phyloP scores from a whole-genome alignment of 2,329 filamentous ascomycete genomes.

The Ceratocystis cacaofunesta region DNA sequence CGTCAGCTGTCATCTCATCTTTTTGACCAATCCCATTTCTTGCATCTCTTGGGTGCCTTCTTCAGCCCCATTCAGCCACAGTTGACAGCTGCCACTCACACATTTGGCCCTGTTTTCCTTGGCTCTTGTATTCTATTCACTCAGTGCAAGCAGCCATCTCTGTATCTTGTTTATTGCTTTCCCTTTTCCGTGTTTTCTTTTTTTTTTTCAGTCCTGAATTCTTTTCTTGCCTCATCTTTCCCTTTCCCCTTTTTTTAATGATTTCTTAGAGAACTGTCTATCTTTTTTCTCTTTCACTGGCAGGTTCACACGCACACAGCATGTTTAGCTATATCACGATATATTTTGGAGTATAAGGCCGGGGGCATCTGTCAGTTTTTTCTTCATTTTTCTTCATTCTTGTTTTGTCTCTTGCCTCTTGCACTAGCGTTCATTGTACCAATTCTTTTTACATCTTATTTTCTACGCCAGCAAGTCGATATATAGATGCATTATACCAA shows the following conservation, averaged over 20 bases:
- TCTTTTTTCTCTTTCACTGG: neutral
- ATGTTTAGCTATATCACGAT: neutral
- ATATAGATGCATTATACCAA: neutral
- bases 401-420: neutral
- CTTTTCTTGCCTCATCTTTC: neutral
- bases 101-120: too few relatives aligned
- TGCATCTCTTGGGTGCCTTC: neutral
- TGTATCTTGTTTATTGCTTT: neutral
- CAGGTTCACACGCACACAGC: neutral
- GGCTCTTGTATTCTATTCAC: too few relatives aligned
- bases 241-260: neutral
- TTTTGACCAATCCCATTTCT: neutral
- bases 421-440: slow-evolving; percentile 1
- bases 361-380: neutral
- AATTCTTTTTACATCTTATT: neutral
- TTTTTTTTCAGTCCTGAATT: neutral
- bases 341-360: neutral
- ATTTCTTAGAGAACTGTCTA: too few relatives aligned
- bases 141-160: neutral
- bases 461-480: neutral
- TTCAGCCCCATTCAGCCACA: neutral
- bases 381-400: neutral
- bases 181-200: neutral
- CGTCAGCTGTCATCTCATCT: neutral
- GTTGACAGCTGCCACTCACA: too few relatives aligned